phyloP scores from a whole-genome alignment of 495 filamentous ascomycete genomes.

The Amniculicola lignicola region DNA sequence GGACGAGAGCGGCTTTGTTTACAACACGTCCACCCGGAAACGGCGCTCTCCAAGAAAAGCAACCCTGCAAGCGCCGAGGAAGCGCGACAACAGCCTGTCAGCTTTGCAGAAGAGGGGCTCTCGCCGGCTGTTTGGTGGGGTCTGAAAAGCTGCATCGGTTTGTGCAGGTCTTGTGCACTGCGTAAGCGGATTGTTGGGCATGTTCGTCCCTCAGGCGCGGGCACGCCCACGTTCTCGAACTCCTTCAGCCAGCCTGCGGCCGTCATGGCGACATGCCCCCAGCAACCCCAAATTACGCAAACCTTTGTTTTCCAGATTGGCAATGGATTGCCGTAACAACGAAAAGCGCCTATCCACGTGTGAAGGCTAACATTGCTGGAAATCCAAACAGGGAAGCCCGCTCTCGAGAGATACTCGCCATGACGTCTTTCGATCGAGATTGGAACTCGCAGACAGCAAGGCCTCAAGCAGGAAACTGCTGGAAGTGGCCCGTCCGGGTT shows the following conservation, averaged over 20 bases:
- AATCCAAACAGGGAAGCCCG: slow-evolving; percentile 5
- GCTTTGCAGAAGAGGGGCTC: slow-evolving; percentile 26
- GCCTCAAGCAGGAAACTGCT: too few species aligned
- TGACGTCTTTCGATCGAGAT: slow-evolving; percentile 14
- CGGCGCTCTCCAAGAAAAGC: slow-evolving; percentile 13
- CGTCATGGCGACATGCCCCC: slow-evolving; percentile 19
- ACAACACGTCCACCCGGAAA: slow-evolving; percentile 31
- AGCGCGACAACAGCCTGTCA: slow-evolving; percentile 28
- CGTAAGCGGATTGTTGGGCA: slow-evolving; percentile 9
- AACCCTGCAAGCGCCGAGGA: slow-evolving; percentile 32
- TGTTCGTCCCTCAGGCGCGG: slow-evolving; percentile 13
- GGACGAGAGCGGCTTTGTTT: slow-evolving; percentile 25
- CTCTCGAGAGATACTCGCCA: background rate
- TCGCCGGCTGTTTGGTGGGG: slow-evolving; percentile 28
- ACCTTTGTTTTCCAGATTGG: slow-evolving; percentile 6
- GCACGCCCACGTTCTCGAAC: slow-evolving; percentile 25
- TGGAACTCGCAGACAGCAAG: too few species aligned
- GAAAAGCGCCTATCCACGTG: background rate
- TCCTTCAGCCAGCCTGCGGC: slow-evolving; percentile 26
- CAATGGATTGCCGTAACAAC: slow-evolving; percentile 3
- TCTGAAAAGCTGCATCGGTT: slow-evolving; percentile 3
- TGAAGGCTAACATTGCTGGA: background rate
- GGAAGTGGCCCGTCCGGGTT: slow-evolving; percentile 21
- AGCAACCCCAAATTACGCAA: slow-evolving; percentile 28
- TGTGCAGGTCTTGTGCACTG: slow-evolving; percentile 26